A percentile compares a stretch with the other conserved stretches of the same genome.
phyloP scores from a whole-genome alignment of 805 yeast species.

The Monosporozyma servazzii region DNA sequence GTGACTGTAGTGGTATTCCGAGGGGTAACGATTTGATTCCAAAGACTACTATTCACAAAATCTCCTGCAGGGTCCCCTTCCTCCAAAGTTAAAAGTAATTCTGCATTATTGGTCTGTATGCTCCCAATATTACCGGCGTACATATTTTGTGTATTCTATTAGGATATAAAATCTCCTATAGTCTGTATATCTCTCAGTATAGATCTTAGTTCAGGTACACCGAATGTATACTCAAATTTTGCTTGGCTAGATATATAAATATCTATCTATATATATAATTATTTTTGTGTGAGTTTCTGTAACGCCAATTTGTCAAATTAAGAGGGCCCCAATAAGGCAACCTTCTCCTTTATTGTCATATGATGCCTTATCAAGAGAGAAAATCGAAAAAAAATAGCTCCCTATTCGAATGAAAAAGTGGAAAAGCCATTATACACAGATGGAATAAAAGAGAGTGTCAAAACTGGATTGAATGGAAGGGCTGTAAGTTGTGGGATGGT shows the following conservation, averaged over 20 bases:
- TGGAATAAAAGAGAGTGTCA: not conserved
- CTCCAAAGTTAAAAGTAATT: not conserved
- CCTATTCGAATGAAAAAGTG: not conserved
- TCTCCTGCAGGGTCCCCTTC: not conserved
- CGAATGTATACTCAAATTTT: not conserved
- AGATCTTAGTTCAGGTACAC: not conserved
- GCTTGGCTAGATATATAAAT: too few species aligned
- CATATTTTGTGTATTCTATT: not conserved
- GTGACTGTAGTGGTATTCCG: not conserved
- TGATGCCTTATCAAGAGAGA: not conserved
- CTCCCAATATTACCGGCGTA: not conserved
- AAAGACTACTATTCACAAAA: not conserved
- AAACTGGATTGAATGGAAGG: not conserved
- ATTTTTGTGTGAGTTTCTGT: not conserved
- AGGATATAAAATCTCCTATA: not conserved
- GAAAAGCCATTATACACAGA: not conserved
- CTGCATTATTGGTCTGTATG: not conserved
- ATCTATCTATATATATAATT: too few species aligned
- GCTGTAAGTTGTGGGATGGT: not conserved
- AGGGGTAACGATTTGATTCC: not conserved
- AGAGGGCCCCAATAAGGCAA: not conserved
- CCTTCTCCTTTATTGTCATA: not conserved
- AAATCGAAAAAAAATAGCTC: not conserved
- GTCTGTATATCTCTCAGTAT: not conserved
- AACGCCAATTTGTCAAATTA: not conserved